phyloP scores from a whole-genome alignment of 176 grass and related monocot species.

The Alloteropsis semialata region DNA sequence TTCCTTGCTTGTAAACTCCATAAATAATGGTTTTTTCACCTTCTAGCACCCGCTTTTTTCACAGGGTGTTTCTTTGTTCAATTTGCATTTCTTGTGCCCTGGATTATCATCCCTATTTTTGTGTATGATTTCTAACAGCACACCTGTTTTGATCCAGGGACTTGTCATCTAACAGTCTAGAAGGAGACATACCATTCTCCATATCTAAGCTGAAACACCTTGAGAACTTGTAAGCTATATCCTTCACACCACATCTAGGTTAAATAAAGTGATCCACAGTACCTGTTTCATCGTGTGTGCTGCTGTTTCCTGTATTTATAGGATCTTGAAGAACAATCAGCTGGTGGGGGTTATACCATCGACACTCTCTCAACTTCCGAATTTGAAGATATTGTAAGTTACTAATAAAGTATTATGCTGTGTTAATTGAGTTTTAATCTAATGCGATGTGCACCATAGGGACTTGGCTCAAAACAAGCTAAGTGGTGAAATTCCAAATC shows the following conservation, averaged over 20 bases:
- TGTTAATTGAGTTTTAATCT: background rate
- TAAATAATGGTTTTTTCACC: background rate
- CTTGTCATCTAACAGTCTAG: constrained; percentile 86
- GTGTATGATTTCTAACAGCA: background rate
- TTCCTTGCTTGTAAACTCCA: background rate
- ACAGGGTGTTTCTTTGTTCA: background rate
- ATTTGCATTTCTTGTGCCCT: background rate
- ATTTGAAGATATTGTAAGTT: constrained; percentile 93
- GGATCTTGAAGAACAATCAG: constrained; percentile 93
- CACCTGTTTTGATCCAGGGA: constrained; percentile 47
- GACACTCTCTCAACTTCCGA: constrained; percentile 86
- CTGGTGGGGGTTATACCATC: constrained; percentile 76
- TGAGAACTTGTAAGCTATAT: constrained; percentile 72
- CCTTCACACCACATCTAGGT: background rate
- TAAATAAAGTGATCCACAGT: background rate
- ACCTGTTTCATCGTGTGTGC: background rate
- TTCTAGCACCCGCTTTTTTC: background rate
- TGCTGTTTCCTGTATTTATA: constrained; percentile 14
- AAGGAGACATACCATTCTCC: constrained; percentile 93
- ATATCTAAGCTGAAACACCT: constrained; percentile 91
- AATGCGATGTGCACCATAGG: constrained; percentile 35
- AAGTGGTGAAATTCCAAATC: constrained; percentile 82
- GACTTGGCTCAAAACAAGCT: constrained; percentile 94
- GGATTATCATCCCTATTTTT: background rate
- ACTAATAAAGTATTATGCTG: background rate